These are phyloP conservation scores for Podospora tetraspora DNA, from an alignment of 495 filamentous ascomycete species.

Conservation along the genomic window DNA sequence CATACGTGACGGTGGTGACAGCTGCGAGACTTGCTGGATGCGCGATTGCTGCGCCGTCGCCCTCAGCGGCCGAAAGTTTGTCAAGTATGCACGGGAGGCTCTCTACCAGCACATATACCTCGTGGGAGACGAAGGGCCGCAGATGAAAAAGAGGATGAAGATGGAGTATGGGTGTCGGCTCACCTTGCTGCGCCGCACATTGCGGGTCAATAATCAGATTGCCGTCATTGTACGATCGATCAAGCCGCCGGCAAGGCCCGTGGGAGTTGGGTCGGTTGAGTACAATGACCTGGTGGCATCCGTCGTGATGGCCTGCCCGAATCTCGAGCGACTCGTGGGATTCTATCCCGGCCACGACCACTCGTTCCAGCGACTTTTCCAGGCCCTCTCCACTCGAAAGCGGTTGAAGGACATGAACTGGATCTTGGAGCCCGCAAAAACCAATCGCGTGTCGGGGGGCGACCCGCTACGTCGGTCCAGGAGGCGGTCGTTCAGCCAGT, in stretches of 20 bases:
- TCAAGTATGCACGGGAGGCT: conserved; percentile 57
- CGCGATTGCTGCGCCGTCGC: conserved; percentile 66
- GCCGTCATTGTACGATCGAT: conserved; percentile 70
- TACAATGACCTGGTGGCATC: conserved; percentile 71
- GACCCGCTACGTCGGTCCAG: background rate
- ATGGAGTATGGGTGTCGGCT: conserved; percentile 62
- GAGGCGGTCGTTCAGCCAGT: background rate
- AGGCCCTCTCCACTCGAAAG: conserved; percentile 71
- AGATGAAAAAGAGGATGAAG: conserved; percentile 63
- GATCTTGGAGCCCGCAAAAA: conserved; percentile 48
- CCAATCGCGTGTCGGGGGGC: background rate
- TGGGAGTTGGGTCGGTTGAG: conserved; percentile 47
- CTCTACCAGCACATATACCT: conserved; percentile 71
- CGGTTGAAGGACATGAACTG: conserved; percentile 75
- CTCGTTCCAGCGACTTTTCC: conserved; percentile 66
- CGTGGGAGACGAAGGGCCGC: conserved; percentile 59
- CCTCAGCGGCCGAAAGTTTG: conserved; percentile 61
- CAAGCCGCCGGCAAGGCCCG: conserved; percentile 62
- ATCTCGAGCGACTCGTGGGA: conserved; percentile 70
- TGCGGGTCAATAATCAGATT: conserved; percentile 63
- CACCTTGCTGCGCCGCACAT: conserved; percentile 68
- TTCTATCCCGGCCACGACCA: conserved; percentile 66
- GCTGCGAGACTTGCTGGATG: conserved; percentile 73
- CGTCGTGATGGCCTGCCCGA: conserved; percentile 79
- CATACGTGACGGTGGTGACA: conserved; percentile 36